phyloP scores from a whole-genome alignment of 345 rosid species.

The Hypericum androsaemum region DNA sequence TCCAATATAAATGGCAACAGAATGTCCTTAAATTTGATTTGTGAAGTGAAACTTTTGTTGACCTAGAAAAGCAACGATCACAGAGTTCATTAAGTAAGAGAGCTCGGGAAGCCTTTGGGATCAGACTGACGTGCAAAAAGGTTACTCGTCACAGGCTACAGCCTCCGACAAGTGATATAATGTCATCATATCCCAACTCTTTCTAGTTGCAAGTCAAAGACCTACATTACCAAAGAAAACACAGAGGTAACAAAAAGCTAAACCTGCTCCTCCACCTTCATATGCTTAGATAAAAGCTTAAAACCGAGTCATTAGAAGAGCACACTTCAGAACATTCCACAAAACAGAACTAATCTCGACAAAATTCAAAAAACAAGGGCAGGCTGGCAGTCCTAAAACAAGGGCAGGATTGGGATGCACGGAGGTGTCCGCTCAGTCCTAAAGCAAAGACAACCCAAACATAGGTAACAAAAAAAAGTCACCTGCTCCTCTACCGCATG shows the following conservation, averaged over 20 bases:
- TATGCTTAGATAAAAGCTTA: no score
- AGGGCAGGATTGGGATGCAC: slow-evolving; percentile 22
- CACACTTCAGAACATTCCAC: no score
- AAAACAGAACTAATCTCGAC: no score
- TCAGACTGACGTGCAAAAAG: slow-evolving; percentile 64
- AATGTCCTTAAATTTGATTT: no score
- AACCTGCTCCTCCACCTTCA: no score
- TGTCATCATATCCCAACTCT: slow-evolving; percentile 40
- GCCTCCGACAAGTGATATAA: slow-evolving; percentile 29
- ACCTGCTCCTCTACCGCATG: slow-evolving; percentile 84
- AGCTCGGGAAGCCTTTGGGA: slow-evolving; percentile 16
- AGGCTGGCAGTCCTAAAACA: no score
- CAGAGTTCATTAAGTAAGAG: neutral
- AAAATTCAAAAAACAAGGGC: no score
- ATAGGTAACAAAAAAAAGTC: slow-evolving; percentile 10
- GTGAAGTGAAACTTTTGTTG: no score
- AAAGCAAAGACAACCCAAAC: neutral
- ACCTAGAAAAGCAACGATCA: no score
- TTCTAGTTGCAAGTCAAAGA: neutral
- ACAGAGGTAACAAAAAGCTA: neutral
- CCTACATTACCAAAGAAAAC: neutral
- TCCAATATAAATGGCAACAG: no score
- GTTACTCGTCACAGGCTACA: slow-evolving; percentile 27
- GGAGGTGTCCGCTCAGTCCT: slow-evolving; percentile 35
- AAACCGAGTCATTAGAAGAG: no score